Percentiles rank a stretch among this genome's conserved stretches.
phyloP scores from a whole-genome alignment of 805 yeast species.

The Ogataea ramenticola region DNA sequence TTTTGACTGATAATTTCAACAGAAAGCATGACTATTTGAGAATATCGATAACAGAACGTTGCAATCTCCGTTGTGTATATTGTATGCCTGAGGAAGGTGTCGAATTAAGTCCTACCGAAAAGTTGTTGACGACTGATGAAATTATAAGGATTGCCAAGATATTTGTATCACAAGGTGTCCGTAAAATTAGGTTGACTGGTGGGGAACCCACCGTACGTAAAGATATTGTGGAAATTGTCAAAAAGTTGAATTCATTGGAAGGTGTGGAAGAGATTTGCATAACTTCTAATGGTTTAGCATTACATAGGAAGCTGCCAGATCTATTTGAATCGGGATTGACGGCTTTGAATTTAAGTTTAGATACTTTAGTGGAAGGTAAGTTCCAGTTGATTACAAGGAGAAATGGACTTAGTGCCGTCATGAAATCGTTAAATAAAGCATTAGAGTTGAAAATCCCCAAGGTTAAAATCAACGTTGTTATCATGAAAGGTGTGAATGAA shows the following conservation, averaged over 20 bases:
- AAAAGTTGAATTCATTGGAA: slow-evolving; percentile 27
- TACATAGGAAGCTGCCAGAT: slow-evolving; percentile 39
- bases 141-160: slow-evolving; percentile 34
- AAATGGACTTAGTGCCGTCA: slow-evolving; percentile 39
- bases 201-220: slow-evolving; percentile 51
- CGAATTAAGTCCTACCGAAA: slow-evolving; percentile 34
- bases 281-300: slow-evolving; percentile 45
- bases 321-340: slow-evolving; percentile 36
- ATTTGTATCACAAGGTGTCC: slow-evolving; percentile 43
- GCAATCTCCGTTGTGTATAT: slow-evolving; percentile 39
- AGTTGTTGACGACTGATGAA: slow-evolving; percentile 36
- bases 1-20: slow-evolving; percentile 36
- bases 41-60: slow-evolving; percentile 44
- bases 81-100: slow-evolving; percentile 56
- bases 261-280: slow-evolving; percentile 43
- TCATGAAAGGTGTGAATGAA: slow-evolving; percentile 42
- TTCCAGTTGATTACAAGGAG: slow-evolving; percentile 41
- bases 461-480: slow-evolving; percentile 43
- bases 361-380: slow-evolving; percentile 45
- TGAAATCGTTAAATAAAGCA: slow-evolving; percentile 37
- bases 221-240: slow-evolving; percentile 39
- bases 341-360: slow-evolving; percentile 39
- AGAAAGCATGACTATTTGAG: slow-evolving; percentile 43
- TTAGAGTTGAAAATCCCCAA: slow-evolving; percentile 35
- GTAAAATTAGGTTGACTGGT: slow-evolving; percentile 45